phyloP scores from a whole-genome alignment of 2,329 filamentous ascomycete species.

The Trichoderma citrinoviride region DNA sequence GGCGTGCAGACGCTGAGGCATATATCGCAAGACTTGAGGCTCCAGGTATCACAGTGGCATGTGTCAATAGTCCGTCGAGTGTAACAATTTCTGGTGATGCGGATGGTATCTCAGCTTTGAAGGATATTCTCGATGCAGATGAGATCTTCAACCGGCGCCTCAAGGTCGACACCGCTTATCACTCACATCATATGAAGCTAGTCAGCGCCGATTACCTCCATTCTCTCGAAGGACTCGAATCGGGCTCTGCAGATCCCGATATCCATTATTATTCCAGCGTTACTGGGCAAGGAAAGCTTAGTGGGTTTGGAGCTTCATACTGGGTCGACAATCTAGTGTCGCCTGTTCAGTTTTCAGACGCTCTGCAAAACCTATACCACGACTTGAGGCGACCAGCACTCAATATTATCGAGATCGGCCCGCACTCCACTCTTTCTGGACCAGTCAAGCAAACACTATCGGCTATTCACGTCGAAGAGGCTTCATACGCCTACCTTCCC shows the following conservation, averaged over 20 bases:
- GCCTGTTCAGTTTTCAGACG: slow-evolving; percentile 30
- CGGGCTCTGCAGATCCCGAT: background rate
- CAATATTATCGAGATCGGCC: slow-evolving; percentile 8
- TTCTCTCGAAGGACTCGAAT: background rate
- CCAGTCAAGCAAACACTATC: slow-evolving; percentile 2
- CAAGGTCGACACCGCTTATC: slow-evolving; percentile 19
- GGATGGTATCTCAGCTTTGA: slow-evolving; percentile 28
- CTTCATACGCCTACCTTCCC: slow-evolving; percentile 1
- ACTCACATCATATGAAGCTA: slow-evolving; percentile 17
- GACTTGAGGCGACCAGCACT: background rate
- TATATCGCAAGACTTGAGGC: slow-evolving; percentile 4
- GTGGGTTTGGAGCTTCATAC: slow-evolving; percentile 23
- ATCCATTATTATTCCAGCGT: background rate
- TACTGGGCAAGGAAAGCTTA: background rate
- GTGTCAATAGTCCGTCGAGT: slow-evolving; percentile 34
- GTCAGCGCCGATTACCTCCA: background rate
- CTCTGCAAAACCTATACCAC: slow-evolving; percentile 18
- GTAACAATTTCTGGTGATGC: slow-evolving; percentile 37
- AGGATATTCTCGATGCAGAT: slow-evolving; percentile 26
- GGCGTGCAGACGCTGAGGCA: background rate
- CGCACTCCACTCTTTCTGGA: slow-evolving; percentile 5
- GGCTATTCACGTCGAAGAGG: background rate
- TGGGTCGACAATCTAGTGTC: slow-evolving; percentile 23
- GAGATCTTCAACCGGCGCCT: slow-evolving; percentile 28
- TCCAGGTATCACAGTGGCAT: slow-evolving; percentile 29